Percentiles rank a stretch among this genome's conserved stretches.
phyloP scores from a whole-genome alignment of 2,329 filamentous ascomycete genomes.

The Talaromyces marneffei region DNA sequence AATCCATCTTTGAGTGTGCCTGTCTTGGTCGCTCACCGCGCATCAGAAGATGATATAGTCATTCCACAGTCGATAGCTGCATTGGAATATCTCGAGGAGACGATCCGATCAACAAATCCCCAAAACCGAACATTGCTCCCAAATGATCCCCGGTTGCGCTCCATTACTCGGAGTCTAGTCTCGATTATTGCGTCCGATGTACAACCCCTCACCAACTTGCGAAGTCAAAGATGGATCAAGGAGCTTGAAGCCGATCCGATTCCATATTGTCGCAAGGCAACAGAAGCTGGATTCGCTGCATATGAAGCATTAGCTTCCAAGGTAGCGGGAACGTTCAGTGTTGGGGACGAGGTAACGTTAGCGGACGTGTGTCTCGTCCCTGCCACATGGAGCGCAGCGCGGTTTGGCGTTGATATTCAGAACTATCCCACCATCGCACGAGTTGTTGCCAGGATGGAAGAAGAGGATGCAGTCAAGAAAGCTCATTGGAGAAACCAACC shows the following conservation, averaged over 20 bases:
- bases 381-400: slow-evolving; percentile 53
- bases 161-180: slow-evolving; percentile 49
- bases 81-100: slow-evolving; percentile 58
- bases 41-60: slow-evolving; percentile 25
- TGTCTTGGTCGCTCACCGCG: slow-evolving; percentile 40
- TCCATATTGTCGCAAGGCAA: slow-evolving; percentile 49
- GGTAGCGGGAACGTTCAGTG: slow-evolving; percentile 47
- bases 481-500: slow-evolving; percentile 52
- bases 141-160: slow-evolving; percentile 39
- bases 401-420: slow-evolving; percentile 50
- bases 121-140: slow-evolving; percentile 43
- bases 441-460: slow-evolving; percentile 44
- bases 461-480: slow-evolving; percentile 47
- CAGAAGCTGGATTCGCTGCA: slow-evolving; percentile 49
- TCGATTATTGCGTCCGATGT: slow-evolving; percentile 53
- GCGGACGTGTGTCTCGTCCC: slow-evolving; percentile 57
- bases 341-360: slow-evolving; percentile 51
- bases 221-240: slow-evolving; percentile 47
- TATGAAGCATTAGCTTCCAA: slow-evolving; percentile 46
- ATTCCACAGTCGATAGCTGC: slow-evolving; percentile 55
- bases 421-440: slow-evolving; percentile 44
- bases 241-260: slow-evolving; percentile 40
- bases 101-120: slow-evolving; percentile 30
- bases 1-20: slow-evolving; percentile 55
- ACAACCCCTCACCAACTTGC: slow-evolving; percentile 57